Evolutionary conservation across 2,329 filamentous ascomycete genomes (phyloP).

Genomic region (Aurifilum marmelostoma): DNA sequence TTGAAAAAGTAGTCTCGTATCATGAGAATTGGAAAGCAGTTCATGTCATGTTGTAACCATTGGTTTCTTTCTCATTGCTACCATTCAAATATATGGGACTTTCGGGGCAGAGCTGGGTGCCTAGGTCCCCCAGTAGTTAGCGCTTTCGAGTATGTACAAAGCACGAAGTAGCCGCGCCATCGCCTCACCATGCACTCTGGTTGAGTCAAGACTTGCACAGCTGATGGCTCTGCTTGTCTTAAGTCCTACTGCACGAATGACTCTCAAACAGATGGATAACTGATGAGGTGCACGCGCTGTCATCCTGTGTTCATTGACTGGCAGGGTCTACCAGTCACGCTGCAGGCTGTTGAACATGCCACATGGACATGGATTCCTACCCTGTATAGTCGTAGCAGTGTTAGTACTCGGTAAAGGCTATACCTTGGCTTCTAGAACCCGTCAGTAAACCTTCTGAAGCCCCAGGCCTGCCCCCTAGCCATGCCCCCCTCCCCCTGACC

Average conservation of each 20-base stretch:
- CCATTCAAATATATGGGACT: background rate
- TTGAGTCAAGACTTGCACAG: background rate
- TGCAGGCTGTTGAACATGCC: background rate
- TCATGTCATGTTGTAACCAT: background rate
- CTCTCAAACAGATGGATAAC: background rate
- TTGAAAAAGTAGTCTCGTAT: background rate
- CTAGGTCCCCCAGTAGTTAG: background rate
- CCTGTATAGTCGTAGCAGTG: too few species aligned
- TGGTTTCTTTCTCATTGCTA: background rate
- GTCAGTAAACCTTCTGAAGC: background rate
- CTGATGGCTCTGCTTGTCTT: background rate
- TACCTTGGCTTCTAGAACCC: background rate
- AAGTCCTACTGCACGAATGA: background rate
- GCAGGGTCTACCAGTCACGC: background rate
- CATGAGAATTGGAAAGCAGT: background rate
- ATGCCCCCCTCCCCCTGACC: background rate
- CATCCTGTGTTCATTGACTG: background rate
- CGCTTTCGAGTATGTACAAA: background rate
- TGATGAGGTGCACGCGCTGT: background rate
- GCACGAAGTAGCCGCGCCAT: background rate
- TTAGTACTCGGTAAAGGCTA: background rate
- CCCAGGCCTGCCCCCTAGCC: too few species aligned
- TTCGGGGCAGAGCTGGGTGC: background rate
- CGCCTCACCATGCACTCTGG: background rate
- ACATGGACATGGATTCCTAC: conserved; percentile 3